These are phyloP conservation scores for Teratosphaeria gauchensis DNA, from an alignment of 2,329 filamentous ascomycete species.

Conservation along the genomic window DNA sequence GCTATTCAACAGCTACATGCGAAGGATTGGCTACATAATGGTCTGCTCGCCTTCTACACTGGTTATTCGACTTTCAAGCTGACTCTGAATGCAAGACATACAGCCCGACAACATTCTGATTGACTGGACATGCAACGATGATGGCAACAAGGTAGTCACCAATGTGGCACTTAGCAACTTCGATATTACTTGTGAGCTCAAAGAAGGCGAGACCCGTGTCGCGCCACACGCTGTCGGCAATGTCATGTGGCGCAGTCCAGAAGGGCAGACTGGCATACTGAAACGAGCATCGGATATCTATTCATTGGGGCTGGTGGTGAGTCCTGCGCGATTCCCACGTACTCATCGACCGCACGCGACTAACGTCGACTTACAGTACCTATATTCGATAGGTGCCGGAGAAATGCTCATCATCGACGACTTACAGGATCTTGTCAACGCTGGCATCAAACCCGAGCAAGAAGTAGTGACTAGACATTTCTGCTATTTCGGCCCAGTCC, in stretches of 20 bases:
- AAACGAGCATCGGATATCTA: conserved; percentile 30
- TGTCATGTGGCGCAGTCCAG: conserved; percentile 33
- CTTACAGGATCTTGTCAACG: conserved; percentile 23
- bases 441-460: conserved; percentile 23
- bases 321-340: conserved; percentile 8
- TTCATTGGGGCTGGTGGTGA: conserved; percentile 31
- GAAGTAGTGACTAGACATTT: conserved; percentile 27
- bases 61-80: conserved; percentile 12
- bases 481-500: conserved; percentile 26
- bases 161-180: conserved; percentile 29
- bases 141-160: conserved; percentile 25
- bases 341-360: conserved; percentile 5
- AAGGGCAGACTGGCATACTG: conserved; percentile 28
- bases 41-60: conserved; percentile 14
- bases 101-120: conserved; percentile 32
- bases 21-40: conserved; percentile 29
- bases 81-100: conserved; percentile 25
- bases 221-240: conserved; percentile 27
- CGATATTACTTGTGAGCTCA: conserved; percentile 26
- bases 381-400: conserved; percentile 25
- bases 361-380: conserved; percentile 23
- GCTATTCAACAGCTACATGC: conserved; percentile 29
- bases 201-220: conserved; percentile 17
- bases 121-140: conserved; percentile 24
- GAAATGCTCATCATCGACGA: conserved; percentile 24